Conservation (phyloP, 2,329 filamentous ascomycete species). For the Xylaria polymorpha region DNA sequence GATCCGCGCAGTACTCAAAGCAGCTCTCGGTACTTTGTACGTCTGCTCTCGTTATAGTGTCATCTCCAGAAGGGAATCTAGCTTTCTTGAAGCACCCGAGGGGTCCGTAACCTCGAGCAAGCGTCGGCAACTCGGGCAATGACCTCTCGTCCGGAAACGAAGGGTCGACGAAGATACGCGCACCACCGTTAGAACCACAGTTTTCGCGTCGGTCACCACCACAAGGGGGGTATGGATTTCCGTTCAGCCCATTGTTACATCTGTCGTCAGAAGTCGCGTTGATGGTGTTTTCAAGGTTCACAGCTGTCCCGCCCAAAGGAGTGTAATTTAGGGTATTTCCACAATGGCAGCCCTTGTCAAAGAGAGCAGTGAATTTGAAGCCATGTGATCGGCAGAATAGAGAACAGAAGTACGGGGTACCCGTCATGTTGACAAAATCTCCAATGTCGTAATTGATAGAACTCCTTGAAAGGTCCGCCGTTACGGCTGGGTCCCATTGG, state of each 20-base stretch:
- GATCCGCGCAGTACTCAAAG: slow-evolving; percentile 36
- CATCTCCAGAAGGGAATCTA: slow-evolving; percentile 34
- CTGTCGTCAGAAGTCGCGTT: slow-evolving; percentile 23
- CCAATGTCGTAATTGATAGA: slow-evolving; percentile 43
- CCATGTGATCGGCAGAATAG: slow-evolving; percentile 45
- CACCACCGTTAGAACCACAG: slow-evolving; percentile 44
- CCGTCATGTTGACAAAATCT: slow-evolving; percentile 44
- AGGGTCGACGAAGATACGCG: slow-evolving; percentile 46
- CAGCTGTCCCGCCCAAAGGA: not conserved
- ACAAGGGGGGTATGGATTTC: slow-evolving; percentile 36
- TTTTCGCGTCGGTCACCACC: slow-evolving; percentile 43
- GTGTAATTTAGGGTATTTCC: slow-evolving; percentile 40
- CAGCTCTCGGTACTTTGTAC: slow-evolving; percentile 6
- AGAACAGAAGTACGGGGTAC: slow-evolving; percentile 45
- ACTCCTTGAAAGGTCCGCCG: slow-evolving; percentile 33
- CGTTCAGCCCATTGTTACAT: not conserved
- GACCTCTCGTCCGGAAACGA: slow-evolving; percentile 42
- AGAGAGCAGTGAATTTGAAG: slow-evolving; percentile 45
- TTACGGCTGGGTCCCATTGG: slow-evolving; percentile 22
- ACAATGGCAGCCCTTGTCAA: slow-evolving; percentile 44
- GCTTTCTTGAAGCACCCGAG: slow-evolving; percentile 47
- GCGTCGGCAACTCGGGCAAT: not conserved
- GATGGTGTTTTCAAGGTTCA: not conserved
- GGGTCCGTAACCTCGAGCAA: slow-evolving; percentile 39
- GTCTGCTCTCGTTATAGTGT: slow-evolving; percentile 4